Conservation (phyloP, 1,284 basidiomycete species). For the Taiwanofungus camphoratus region DNA sequence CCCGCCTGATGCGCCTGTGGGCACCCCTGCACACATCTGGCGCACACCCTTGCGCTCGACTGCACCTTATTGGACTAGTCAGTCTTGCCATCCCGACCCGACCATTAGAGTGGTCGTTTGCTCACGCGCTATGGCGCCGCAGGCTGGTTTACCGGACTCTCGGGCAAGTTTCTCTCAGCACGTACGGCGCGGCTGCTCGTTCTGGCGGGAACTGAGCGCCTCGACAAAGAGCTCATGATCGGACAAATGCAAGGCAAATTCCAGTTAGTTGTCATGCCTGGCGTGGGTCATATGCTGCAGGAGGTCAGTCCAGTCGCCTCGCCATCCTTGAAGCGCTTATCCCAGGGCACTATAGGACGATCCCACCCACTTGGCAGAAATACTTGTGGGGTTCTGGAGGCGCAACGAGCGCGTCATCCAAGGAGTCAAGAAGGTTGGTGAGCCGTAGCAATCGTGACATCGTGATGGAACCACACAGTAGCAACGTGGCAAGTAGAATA, state of each 20-base stretch:
- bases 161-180: slow-evolving; percentile 69
- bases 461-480: no score
- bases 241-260: slow-evolving; percentile 99
- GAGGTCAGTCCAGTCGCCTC: slow-evolving; percentile 53
- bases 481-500: no score
- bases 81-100: slow-evolving; percentile 20
- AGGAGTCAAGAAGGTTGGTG: slow-evolving; percentile 80
- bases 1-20: slow-evolving; percentile 31
- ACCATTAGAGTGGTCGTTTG: not conserved
- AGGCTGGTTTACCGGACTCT: slow-evolving; percentile 92
- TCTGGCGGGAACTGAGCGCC: slow-evolving; percentile 87
- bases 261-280: slow-evolving; percentile 83
- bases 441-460: slow-evolving; percentile 32
- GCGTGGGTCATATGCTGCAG: slow-evolving; percentile 91
- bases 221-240: slow-evolving; percentile 94
- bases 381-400: slow-evolving; percentile 86
- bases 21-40: slow-evolving; percentile 57
- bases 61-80: slow-evolving; percentile 87
- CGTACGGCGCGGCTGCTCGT: slow-evolving; percentile 83
- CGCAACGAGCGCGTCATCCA: slow-evolving; percentile 77
- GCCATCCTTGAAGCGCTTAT: not conserved
- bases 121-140: not conserved
- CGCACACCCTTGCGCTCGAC: slow-evolving; percentile 80
- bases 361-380: slow-evolving; percentile 72
- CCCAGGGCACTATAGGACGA: slow-evolving; percentile 57